Base-by-base conservation (phyloP, 108 stramenopile genomes). In the Pseudonitzschia multiseries region DNA sequence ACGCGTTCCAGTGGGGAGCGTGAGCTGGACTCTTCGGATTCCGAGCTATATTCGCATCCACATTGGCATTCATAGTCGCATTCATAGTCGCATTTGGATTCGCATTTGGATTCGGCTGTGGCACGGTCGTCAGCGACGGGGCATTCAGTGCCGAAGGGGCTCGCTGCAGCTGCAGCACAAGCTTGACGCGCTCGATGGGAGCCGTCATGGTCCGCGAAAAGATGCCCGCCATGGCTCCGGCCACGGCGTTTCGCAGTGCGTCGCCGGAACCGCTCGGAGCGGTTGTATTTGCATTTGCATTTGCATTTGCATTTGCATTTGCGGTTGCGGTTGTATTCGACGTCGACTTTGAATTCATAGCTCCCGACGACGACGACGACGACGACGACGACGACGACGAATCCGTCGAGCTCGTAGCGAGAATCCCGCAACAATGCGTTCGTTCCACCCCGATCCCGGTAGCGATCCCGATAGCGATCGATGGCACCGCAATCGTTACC, bases 171-270 rank as follows among this genome's bases (percentile, higher is more conserved):
- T 99, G 97, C 75, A 98, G 84, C 48, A 99, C 72, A 51, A 99
- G 88, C 78, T 99, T 99, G 43, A 99, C 91, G 13, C 99, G 96
- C 86, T 99, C 99, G 71, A 99, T 92, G 10, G 99, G 99, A 20
- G 99, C 99, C 65, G 89, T 86, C 24, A 70, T 85, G 18, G 98
- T 96, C 77, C 93, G 92, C 63, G 95, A 85, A 54, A 97, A 65
- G 46, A 89, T 93, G 32, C 93, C 94, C 4, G 94, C 90, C 53
- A 69, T 69, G 24, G 88, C 92, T 48, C 94, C 94, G 10, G 94
- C 94, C 15, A 88, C 21, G n/a, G 84, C 87, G 73, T 90, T 88
- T 71, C 69, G 65, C 84, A 80, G 78, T 61, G 52, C 52, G 26
- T 59, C 24, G 27, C 57, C 6, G 0, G 57, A 31, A 31, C 22